Percentiles rank a stretch among this genome's conserved stretches.
Evolutionary conservation across 2,329 filamentous ascomycete species (phyloP).

Genomic region (Penicillium sp.): DNA sequence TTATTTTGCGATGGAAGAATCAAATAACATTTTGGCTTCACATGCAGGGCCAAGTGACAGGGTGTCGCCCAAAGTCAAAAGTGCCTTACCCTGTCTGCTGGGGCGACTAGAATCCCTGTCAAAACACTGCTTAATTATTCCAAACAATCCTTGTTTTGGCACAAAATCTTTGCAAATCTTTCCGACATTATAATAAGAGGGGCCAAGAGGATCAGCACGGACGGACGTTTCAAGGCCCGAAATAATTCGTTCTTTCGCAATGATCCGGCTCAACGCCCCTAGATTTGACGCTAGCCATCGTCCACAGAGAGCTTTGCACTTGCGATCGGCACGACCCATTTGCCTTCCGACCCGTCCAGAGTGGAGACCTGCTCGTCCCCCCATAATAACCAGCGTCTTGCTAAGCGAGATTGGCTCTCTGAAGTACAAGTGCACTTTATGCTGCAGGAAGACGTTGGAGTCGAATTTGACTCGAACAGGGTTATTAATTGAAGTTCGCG

Average conservation of each 20-base stretch:
- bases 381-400: neutral
- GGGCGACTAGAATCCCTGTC: neutral
- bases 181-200: neutral
- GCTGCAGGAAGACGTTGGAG: neutral
- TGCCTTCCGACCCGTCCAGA: slow-evolving; percentile 14
- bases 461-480: neutral
- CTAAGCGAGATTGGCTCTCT: slow-evolving; percentile 16
- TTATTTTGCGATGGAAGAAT: too few relatives aligned
- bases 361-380: slow-evolving; percentile 3
- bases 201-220: neutral
- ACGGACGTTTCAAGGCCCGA: neutral
- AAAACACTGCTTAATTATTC: neutral
- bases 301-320: neutral
- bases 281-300: neutral
- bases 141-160: neutral
- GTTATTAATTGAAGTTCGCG: neutral
- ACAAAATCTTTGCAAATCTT: neutral
- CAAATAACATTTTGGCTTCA: too few relatives aligned
- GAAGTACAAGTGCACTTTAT: neutral
- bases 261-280: neutral
- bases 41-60: slow-evolving; percentile 3
- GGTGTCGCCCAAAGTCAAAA: slow-evolving; percentile 1
- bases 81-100: neutral
- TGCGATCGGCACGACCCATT: slow-evolving; percentile 1
- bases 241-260: neutral